These are phyloP conservation scores for Protomyces pachydermus DNA, from an alignment of 1,139 yeast species.

Conservation along the genomic window DNA sequence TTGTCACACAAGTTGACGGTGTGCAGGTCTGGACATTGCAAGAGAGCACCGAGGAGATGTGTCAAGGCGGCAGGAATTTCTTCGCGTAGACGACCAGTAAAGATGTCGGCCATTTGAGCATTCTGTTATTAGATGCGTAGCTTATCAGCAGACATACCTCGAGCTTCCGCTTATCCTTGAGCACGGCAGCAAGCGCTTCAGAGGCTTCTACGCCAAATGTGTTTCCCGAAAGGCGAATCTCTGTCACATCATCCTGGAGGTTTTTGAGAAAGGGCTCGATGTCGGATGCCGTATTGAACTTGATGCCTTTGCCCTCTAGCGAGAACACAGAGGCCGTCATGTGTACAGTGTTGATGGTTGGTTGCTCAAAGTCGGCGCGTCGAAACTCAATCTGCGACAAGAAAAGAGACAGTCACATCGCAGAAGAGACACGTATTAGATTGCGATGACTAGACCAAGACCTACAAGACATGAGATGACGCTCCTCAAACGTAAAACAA, in stretches of 20 bases:
- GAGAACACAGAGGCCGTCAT: constrained; percentile 41
- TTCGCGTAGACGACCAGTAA: constrained; percentile 88
- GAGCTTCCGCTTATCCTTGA: constrained; percentile 40
- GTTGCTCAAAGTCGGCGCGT: not conserved
- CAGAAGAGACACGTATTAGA: not conserved
- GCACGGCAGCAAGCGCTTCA: constrained; percentile 61
- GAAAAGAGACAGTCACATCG: not conserved
- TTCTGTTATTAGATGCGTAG: constrained; percentile 40
- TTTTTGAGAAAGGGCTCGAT: constrained; percentile 61
- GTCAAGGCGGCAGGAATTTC: constrained; percentile 85
- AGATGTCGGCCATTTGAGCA: constrained; percentile 81
- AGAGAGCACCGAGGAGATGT: constrained; percentile 64
- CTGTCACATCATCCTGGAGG: constrained; percentile 49
- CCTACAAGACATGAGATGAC: not conserved
- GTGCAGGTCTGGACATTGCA: constrained; percentile 61
- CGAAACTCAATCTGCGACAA: not conserved
- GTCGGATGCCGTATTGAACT: constrained; percentile 68
- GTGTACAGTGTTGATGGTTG: too few relatives aligned
- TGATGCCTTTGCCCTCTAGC: constrained; percentile 69
- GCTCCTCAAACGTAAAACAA: not conserved
- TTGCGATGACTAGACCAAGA: not conserved
- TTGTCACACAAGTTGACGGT: constrained; percentile 85
- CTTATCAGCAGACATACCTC: constrained; percentile 42
- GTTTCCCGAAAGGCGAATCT: constrained; percentile 82
- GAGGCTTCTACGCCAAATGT: constrained; percentile 92